Evolutionary conservation across 176 grass and related monocot species (phyloP), one percentile per base, ranked within the genome.

Genomic region (Zea luxurians): DNA sequence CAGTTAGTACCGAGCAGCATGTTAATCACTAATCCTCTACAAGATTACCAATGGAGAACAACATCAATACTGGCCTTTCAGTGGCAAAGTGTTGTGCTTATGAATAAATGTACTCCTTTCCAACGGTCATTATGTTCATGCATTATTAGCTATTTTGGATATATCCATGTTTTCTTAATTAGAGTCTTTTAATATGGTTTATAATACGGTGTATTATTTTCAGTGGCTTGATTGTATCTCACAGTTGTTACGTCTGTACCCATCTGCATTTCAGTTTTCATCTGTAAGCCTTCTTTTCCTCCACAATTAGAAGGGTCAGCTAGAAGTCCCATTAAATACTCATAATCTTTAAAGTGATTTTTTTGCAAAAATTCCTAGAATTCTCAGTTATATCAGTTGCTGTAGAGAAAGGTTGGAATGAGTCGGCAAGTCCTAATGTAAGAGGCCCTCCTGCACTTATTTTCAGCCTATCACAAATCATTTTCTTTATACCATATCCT

Each of bases 191-290:
- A 17, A 54, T 47, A 8, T 72, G 2, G 13, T 13, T 80, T 59
- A 40, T 75, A 64, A 67, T 13, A 46, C 35, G 11, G 0, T 80
- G 10, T 86, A 27, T 82, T 69, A 69, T 82, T 86, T 84, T 87
- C 82, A 97, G 94, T 97, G 94, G 94, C 85, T 97, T 21, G 94
- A 97, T 84, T 97, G 91, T 66, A 86, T 97, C 65, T 87, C 91
- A 43, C 94, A 97, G 77, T 79, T 97, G 77, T 77, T 93, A 73
- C 89, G 94, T 18, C 78, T 97, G 66, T 97, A 93, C 59, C 94
- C 94, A 74, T 89, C 89, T 77, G 94, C 94, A 27, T 97, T 97
- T 48, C 86, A 97, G 82, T 97, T 93, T 80, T 97, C 94, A 59
- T 97, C 87, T 75, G 94, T 97, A 90, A 86, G 80, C 84, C 38